Evolutionary conservation across 108 stramenopile species (phyloP).

Genomic region (Nitzschia sp.): DNA sequence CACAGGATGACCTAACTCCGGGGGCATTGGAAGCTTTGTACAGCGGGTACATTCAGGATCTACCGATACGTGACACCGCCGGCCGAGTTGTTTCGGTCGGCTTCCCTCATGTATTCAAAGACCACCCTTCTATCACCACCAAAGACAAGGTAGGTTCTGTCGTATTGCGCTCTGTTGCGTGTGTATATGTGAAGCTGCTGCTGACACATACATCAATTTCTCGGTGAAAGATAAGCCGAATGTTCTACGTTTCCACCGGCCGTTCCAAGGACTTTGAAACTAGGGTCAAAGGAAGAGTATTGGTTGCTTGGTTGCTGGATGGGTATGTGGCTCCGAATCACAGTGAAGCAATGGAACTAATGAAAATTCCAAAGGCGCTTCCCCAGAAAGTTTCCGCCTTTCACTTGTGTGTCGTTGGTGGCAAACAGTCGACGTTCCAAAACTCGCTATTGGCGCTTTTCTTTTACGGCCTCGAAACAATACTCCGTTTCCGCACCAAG

Average conservation of each 20-base stretch:
- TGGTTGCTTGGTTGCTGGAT: slow-evolving; percentile 1
- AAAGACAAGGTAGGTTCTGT: too few species aligned
- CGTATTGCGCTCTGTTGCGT: too few species aligned
- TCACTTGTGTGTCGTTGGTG: slow-evolving; percentile 9
- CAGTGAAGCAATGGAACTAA: neutral
- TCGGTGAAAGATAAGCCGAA: neutral
- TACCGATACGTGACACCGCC: slow-evolving; percentile 26
- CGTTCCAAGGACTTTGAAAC: neutral
- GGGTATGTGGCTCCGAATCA: neutral
- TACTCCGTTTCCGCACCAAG: neutral
- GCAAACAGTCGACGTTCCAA: neutral
- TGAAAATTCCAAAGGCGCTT: neutral
- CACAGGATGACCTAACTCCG: slow-evolving; percentile 19
- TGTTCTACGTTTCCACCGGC: neutral
- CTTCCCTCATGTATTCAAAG: neutral
- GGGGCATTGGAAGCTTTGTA: slow-evolving; percentile 4
- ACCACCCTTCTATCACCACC: too few species aligned
- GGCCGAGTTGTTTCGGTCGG: slow-evolving; percentile 14
- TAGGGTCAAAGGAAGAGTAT: neutral
- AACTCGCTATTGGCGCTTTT: neutral
- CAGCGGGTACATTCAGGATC: slow-evolving; percentile 8
- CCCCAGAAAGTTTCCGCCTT: neutral
- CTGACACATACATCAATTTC: too few species aligned
- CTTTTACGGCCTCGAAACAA: neutral
- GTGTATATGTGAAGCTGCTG: too few species aligned